Base-by-base conservation (phyloP, 2,329 filamentous ascomycete species). In the Ascochyta clinopodiicola region DNA sequence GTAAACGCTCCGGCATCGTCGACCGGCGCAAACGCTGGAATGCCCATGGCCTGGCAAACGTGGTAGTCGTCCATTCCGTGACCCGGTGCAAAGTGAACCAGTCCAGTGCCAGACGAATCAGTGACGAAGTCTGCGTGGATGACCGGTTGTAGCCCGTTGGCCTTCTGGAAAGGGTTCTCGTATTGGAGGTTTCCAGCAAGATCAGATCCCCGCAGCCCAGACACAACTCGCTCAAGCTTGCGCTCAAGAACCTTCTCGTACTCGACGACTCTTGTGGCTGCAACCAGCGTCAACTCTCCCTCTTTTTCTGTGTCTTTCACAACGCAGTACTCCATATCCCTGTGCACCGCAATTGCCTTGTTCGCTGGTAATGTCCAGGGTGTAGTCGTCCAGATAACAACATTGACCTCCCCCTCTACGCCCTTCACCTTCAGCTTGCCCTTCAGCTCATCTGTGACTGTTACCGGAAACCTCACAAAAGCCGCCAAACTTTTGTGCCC, bases 341-440 rank as follows among this genome's bases (percentile, higher is more conserved):
- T 79, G 66, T 92, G 87, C 32, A 98, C 83, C 2, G 92, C 93
- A 72, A 99, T 92, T 0, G 91, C 93, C 70, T 86, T 87, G 73
- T 99, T 99, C 2, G 94, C 93, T 0, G 95, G 94, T 5, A 99
- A 80, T 0, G 95, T 99, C 95, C 95, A 99, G 0, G 95, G 95
- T 0, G 95, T 99, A 0, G 95, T 99, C 2, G 95, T 99, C 95
- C 95, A 99, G 46, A 98, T 91, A n/a, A 95, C 83, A n/a, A 90
- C 91, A 72, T 84, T 89, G 10, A 97, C 25, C 0, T 64, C 55
- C 1, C 60, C 60, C 4, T 49, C 12, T 0, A 72, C 43, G 25
- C 34, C 38, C 37, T 51, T 58, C 5, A 8, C 32, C 7, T 32
- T 37, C 25, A 54, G 31, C 38, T 54, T 56, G 7, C 77, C 67